These are phyloP conservation scores for Cercospora beticola DNA, from an alignment of 2,329 filamentous ascomycete species.

Conservation along the genomic window DNA sequence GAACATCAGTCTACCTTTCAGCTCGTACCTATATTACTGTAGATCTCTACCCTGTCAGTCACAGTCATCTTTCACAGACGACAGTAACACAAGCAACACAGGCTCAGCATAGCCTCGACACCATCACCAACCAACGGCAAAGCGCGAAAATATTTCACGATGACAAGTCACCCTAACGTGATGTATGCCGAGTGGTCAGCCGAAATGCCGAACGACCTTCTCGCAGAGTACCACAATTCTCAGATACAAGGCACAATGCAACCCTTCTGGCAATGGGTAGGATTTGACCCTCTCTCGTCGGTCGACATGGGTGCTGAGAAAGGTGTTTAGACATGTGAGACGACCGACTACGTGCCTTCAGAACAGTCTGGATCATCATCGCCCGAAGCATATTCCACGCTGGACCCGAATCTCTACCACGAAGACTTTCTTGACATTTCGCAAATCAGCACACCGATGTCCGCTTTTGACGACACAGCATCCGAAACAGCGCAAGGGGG, in stretches of 20 bases:
- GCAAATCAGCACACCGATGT: slow-evolving; percentile 7
- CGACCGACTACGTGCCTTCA: neutral
- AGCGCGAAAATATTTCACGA: neutral
- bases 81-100: neutral
- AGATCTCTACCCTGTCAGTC: neutral
- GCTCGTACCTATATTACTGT: neutral
- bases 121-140: neutral
- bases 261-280: neutral
- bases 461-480: neutral
- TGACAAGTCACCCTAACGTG: neutral
- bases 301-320: neutral
- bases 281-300: neutral
- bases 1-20: neutral
- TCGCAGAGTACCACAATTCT: neutral
- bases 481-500: neutral
- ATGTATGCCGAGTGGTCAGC: neutral
- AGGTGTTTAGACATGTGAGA: neutral
- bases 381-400: neutral
- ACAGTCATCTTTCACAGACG: neutral
- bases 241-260: neutral
- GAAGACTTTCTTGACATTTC: slow-evolving; percentile 15
- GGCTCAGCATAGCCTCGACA: neutral
- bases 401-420: neutral
- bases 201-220: neutral
- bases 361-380: neutral